A percentile compares a stretch with the other conserved stretches of the same genome.
These are phyloP conservation scores for Colletotrichum sp. DNA, from an alignment of 2,329 filamentous ascomycete species.

Conservation along the genomic window DNA sequence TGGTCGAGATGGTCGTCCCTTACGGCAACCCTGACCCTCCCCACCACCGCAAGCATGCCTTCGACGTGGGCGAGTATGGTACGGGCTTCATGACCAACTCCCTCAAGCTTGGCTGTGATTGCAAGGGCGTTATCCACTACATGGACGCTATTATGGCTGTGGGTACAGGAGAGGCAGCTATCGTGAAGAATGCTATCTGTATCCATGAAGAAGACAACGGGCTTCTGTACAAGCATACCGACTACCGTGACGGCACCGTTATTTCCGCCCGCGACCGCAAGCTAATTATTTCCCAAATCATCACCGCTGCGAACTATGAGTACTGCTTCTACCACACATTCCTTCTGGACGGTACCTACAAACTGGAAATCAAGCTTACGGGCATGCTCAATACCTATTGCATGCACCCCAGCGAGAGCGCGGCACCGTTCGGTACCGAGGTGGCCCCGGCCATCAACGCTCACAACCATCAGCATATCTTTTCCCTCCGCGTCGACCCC, in stretches of 20 bases:
- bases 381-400: constrained; percentile 48
- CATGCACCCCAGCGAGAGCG: constrained; percentile 40
- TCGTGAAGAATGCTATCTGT: constrained; percentile 79
- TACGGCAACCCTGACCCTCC: neutral
- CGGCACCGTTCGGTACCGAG: constrained; percentile 51
- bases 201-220: constrained; percentile 79
- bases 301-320: constrained; percentile 80
- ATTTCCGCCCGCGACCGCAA: constrained; percentile 77
- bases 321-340: constrained; percentile 58
- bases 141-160: constrained; percentile 63
- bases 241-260: constrained; percentile 74
- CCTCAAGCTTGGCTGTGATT: constrained; percentile 65
- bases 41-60: neutral
- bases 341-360: constrained; percentile 69
- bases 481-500: constrained; percentile 44
- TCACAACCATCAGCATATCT: constrained; percentile 64
- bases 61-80: constrained; percentile 2
- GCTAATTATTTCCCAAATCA: constrained; percentile 74
- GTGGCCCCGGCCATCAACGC: constrained; percentile 56
- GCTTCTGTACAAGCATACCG: constrained; percentile 78
- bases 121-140: constrained; percentile 73
- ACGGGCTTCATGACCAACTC: constrained; percentile 63
- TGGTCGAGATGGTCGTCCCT: constrained; percentile 3
- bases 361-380: constrained; percentile 58
- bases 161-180: constrained; percentile 68